Evolutionary conservation across 2,329 filamentous ascomycete genomes (phyloP).

Genomic region (Pseudocercospora fuligena): DNA sequence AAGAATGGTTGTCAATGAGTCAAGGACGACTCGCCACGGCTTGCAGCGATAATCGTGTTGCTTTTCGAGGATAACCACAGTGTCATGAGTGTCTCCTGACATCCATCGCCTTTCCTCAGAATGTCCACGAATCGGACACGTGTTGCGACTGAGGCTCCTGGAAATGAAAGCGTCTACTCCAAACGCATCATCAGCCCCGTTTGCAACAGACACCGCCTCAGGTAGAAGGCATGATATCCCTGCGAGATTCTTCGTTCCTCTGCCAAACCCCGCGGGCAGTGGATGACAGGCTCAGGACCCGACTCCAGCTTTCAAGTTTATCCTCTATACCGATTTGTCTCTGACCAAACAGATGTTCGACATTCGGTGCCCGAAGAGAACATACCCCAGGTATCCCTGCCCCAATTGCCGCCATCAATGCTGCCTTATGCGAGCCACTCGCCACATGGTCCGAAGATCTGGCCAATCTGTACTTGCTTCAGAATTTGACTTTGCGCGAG

Average conservation of each 20-base stretch:
- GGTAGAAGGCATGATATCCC: neutral
- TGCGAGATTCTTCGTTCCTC: neutral
- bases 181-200: slow-evolving; percentile 6
- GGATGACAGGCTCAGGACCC: neutral
- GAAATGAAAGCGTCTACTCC: neutral
- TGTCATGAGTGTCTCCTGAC: slow-evolving; percentile 14
- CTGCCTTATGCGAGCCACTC: neutral
- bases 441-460: neutral
- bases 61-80: neutral
- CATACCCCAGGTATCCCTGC: neutral
- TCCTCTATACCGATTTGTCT: neutral
- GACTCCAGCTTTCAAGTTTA: neutral
- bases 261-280: neutral
- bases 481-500: neutral
- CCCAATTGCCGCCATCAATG: neutral
- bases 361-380: neutral
- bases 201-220: slow-evolving; percentile 4
- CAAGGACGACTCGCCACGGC: neutral
- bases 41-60: neutral
- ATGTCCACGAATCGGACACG: slow-evolving; percentile 6
- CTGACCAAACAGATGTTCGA: neutral
- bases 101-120: slow-evolving; percentile 4
- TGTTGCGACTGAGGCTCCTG: neutral
- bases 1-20: neutral
- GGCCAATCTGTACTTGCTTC: neutral